phyloP scores from a whole-genome alignment of 1,139 yeast species.

The Lizanozyma gosingica region DNA sequence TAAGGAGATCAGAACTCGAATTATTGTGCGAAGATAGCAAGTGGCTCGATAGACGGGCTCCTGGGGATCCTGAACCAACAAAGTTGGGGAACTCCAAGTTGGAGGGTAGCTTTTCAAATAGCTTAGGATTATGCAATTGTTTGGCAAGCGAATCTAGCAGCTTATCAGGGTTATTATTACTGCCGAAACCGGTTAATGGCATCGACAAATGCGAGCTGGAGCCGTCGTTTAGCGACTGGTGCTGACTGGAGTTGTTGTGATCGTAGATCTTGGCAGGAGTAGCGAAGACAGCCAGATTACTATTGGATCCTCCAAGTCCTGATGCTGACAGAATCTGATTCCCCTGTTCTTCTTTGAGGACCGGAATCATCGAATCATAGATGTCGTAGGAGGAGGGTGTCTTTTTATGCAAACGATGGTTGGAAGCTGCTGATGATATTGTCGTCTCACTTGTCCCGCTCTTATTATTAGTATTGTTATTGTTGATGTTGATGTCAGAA shows the following conservation, averaged over 20 bases:
- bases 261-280: background rate
- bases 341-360: conserved; percentile 2
- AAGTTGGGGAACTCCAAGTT: conserved; percentile 2
- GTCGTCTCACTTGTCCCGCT: no score
- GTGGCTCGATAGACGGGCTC: background rate
- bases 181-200: background rate
- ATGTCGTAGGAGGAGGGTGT: conserved; percentile 9
- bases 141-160: conserved; percentile 10
- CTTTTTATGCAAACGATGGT: conserved; percentile 1
- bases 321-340: background rate
- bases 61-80: background rate
- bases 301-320: background rate
- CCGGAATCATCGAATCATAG: conserved; percentile 11
- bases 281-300: background rate
- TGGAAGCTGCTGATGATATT: background rate
- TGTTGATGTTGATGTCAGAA: background rate
- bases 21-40: conserved; percentile 1
- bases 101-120: conserved; percentile 8
- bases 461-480: background rate
- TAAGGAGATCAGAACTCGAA: conserved; percentile 3
- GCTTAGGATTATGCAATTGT: conserved; percentile 8
- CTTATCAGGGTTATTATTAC: background rate
- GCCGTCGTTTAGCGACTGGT: background rate
- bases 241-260: background rate
- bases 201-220: background rate